A percentile compares a stretch with the other conserved stretches of the same genome.
These are phyloP conservation scores for Penicillium sp. DNA, from an alignment of 2,329 filamentous ascomycete species.

Conservation along the genomic window DNA sequence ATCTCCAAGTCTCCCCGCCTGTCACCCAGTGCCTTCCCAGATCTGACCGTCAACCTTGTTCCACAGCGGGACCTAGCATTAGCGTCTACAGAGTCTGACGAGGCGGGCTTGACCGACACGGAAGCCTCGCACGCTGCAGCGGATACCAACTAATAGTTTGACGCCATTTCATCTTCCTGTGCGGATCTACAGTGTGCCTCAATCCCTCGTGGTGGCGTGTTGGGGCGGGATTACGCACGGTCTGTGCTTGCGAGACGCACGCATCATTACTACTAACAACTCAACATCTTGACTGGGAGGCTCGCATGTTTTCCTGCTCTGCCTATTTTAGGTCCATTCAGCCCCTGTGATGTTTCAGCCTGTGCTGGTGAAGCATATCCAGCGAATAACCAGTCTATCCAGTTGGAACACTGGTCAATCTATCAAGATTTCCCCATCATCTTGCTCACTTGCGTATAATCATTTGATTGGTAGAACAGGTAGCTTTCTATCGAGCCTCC, in stretches of 20 bases:
- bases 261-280: not conserved
- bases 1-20: constrained; percentile 11
- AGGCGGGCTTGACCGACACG: constrained; percentile 18
- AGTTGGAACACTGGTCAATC: not conserved
- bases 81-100: constrained; percentile 24
- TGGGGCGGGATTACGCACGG: not conserved
- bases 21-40: constrained; percentile 18
- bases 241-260: not conserved
- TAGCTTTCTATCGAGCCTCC: constrained; percentile 1
- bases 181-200: constrained; percentile 2
- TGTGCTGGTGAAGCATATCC: not conserved
- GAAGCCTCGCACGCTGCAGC: constrained; percentile 6
- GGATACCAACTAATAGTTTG: constrained; percentile 5
- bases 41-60: constrained; percentile 16
- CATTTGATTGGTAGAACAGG: not conserved
- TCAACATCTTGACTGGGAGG: not conserved
- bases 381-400: not conserved
- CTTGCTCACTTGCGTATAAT: not conserved
- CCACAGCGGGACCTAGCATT: constrained; percentile 22
- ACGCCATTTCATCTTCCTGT: constrained; percentile 1
- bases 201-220: not conserved
- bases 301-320: not conserved
- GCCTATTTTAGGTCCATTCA: not conserved
- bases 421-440: not conserved
- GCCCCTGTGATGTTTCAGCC: not conserved